Evolutionary conservation across 208 protist genomes (phyloP), one percentile per base, ranked within the genome.

Genomic region (Trypanosoma cruzi): DNA sequence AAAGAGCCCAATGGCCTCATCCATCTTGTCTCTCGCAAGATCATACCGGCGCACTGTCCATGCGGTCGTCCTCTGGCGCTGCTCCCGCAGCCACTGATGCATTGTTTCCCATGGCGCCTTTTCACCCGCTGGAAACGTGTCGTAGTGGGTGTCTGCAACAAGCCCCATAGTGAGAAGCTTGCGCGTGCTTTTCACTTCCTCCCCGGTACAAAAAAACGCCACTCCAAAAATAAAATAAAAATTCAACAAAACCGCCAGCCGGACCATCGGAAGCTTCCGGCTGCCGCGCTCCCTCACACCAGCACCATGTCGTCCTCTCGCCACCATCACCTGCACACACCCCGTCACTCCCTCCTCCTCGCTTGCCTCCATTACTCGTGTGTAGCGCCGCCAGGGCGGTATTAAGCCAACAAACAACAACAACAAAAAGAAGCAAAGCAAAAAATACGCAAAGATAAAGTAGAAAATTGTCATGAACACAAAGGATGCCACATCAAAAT

Each of bases 61-160:
- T 1, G 26, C 64, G 3, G 66, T 60, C 6, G 75, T 72, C 7
- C 67, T 69, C 48, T 73, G 60, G 54, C 55, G 49, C 54, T 80
- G 66, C 37, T 65, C 62, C 7, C 53, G 26, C 46, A 64, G 0
- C 69, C 69, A 75, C 18, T 68, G 31, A 0, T 48, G 58, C 61
- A 66, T 57, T 14, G 32, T 62, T 26, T 75, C 48, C 69, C 69
- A 75, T 26, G 69, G 69, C 0, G 69, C 69, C 69, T 65, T 64
- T 40, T 75, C 69, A n/a, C 69, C 69, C 7, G 60, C 69, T 11
- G 69, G 59, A 59, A 75, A 75, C 29, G 69, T 68, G 37, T 75
- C 69, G 50, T 75, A 75, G 50, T 75, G 69, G 50, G 44, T 75
- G 52, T 75, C 69, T 2, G 69, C 28, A 10, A 75, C 48, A 16